Evolutionary conservation across 345 rosid genomes (phyloP).

Genomic region (Camelina neglecta): DNA sequence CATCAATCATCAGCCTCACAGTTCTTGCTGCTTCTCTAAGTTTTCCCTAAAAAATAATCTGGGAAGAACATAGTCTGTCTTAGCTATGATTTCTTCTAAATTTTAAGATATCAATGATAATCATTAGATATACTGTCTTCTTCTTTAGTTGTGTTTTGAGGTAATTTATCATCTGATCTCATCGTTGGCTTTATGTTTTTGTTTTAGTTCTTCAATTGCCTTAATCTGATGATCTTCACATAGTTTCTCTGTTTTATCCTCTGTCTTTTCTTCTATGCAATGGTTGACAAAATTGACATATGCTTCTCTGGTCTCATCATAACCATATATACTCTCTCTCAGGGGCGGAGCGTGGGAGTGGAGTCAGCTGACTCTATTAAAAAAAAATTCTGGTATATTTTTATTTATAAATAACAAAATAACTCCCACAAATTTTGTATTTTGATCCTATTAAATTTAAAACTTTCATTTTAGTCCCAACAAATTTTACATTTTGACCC

Average conservation of each 20-base stretch:
- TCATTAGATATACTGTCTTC: neutral
- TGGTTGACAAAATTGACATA: neutral
- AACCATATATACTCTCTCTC: neutral
- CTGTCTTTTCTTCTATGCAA: neutral
- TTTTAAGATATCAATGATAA: neutral
- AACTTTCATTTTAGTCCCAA: no score
- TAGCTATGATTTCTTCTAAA: neutral
- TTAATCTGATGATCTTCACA: neutral
- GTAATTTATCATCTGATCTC: neutral
- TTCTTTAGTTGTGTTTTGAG: neutral
- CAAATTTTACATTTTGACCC: no score
- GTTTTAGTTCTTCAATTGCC: slow-evolving; percentile 16
- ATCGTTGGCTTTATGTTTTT: neutral
- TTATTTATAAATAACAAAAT: no score
- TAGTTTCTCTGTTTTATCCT: neutral
- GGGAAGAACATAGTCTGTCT: neutral
- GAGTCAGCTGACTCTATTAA: no score
- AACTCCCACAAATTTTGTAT: no score
- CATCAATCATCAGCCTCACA: slow-evolving; percentile 5
- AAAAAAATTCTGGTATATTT: no score
- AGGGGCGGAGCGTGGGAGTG: no score
- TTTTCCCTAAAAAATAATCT: neutral
- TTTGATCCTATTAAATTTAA: no score
- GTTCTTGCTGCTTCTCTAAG: neutral
- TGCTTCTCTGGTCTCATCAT: slow-evolving; percentile 15